These are phyloP conservation scores for Lactuca sativa DNA, from an alignment of 129 eudicot genomes.

Conservation along the genomic window DNA sequence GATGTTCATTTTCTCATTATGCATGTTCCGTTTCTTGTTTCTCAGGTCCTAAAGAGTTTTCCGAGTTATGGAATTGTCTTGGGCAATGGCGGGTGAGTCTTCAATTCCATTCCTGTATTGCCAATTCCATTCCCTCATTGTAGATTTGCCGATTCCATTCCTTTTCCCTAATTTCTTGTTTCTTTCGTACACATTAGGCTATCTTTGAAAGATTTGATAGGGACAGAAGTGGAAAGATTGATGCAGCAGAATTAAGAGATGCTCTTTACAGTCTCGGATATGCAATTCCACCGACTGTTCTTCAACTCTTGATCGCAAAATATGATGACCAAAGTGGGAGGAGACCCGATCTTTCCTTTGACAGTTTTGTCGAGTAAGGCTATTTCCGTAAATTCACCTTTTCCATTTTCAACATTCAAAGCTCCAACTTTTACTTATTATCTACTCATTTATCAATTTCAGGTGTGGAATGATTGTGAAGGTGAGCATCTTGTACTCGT, in stretches of 20 bases:
- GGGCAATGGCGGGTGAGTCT: slow-evolving; percentile 84
- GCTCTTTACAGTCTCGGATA: slow-evolving; percentile 82
- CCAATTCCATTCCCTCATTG: neutral
- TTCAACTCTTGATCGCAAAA: slow-evolving; percentile 65
- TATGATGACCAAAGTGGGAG: slow-evolving; percentile 67
- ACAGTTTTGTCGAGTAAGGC: slow-evolving; percentile 85
- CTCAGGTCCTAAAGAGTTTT: slow-evolving; percentile 71
- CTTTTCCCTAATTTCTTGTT: neutral
- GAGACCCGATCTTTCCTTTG: slow-evolving; percentile 58
- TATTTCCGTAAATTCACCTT: slow-evolving; percentile 1
- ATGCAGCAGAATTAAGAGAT: slow-evolving; percentile 65
- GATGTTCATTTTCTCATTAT: slow-evolving; percentile 8
- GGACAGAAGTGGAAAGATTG: slow-evolving; percentile 86
- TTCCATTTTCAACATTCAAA: neutral
- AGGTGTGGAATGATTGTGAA: slow-evolving; percentile 93
- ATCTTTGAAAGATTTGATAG: slow-evolving; percentile 90
- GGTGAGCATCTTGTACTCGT: slow-evolving; percentile 43
- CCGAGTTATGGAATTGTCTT: slow-evolving; percentile 71
- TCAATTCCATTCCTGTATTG: neutral
- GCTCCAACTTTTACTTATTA: slow-evolving; percentile 8
- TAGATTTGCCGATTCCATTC: neutral
- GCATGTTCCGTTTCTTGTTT: slow-evolving; percentile 7
- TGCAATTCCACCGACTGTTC: slow-evolving; percentile 73
- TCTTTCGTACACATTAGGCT: slow-evolving; percentile 40
- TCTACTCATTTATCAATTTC: slow-evolving; percentile 23